These are phyloP conservation scores for Calonectria naviculata DNA, from an alignment of 2,329 filamentous ascomycete genomes.

Conservation along the genomic window DNA sequence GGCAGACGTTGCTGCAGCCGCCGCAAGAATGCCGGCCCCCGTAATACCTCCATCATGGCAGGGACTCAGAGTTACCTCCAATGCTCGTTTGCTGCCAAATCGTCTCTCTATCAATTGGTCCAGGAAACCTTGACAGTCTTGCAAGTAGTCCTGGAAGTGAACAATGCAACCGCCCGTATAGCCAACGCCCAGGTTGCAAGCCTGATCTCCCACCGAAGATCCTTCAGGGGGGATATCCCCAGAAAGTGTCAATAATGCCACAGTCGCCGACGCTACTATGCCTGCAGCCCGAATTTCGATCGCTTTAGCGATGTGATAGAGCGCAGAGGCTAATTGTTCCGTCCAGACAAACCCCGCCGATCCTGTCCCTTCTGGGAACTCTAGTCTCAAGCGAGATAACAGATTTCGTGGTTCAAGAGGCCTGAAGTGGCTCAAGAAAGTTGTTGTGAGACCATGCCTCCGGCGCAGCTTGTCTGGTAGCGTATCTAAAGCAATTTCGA, in stretches of 20 bases:
- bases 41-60: conserved; percentile 73
- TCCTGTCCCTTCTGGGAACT: conserved; percentile 62
- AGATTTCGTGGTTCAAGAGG: conserved; percentile 60
- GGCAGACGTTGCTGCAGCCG: conserved; percentile 53
- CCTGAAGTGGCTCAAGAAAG: conserved; percentile 77
- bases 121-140: conserved; percentile 76
- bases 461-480: conserved; percentile 67
- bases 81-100: conserved; percentile 43
- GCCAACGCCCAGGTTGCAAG: conserved; percentile 75
- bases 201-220: conserved; percentile 23
- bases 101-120: conserved; percentile 59
- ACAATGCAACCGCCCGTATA: conserved; percentile 85
- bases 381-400: conserved; percentile 58
- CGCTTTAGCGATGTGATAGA: conserved; percentile 75
- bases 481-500: conserved; percentile 51
- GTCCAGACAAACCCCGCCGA: conserved; percentile 71
- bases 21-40: conserved; percentile 70
- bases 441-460: conserved; percentile 75
- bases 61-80: conserved; percentile 61
- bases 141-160: conserved; percentile 80
- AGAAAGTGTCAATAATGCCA: conserved; percentile 76
- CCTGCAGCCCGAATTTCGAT: conserved; percentile 80
- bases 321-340: conserved; percentile 63
- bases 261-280: conserved; percentile 77
- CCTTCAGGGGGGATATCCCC: conserved; percentile 67